A percentile compares a stretch with the other conserved stretches of the same genome.
Conservation (phyloP, 148 eudicot genomes). For the Cornus suecica region DNA sequence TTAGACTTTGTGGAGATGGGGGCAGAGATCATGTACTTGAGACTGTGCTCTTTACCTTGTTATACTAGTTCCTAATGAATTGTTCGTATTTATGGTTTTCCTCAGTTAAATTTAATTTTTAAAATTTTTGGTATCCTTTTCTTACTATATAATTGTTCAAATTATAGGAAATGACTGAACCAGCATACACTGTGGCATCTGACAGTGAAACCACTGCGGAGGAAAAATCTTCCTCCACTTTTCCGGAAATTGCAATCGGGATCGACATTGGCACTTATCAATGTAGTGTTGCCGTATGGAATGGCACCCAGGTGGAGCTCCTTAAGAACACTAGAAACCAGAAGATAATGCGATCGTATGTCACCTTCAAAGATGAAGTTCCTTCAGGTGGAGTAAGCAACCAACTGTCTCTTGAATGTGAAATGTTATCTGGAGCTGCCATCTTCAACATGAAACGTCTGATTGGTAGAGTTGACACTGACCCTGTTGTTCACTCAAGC, state of each 20-base stretch:
- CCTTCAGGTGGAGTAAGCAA: constrained; percentile 67
- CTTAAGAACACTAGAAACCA: constrained; percentile 66
- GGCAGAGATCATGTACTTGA: not conserved
- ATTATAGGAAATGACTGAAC: constrained; percentile 74
- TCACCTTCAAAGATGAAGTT: constrained; percentile 71
- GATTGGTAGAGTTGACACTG: constrained; percentile 79
- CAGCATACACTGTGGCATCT: constrained; percentile 75
- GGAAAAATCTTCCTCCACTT: constrained; percentile 49
- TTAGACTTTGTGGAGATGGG: not conserved
- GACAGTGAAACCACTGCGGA: constrained; percentile 78
- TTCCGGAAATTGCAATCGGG: constrained; percentile 72
- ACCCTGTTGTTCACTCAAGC: constrained; percentile 76
- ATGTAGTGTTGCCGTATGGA: constrained; percentile 82
- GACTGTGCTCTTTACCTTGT: not conserved
- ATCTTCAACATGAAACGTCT: constrained; percentile 80
- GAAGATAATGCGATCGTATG: constrained; percentile 66
- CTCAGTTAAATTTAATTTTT: not conserved
- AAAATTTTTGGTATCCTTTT: not conserved
- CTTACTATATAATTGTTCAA: not conserved
- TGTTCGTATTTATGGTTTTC: not conserved
- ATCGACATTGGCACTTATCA: constrained; percentile 90
- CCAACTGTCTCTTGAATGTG: constrained; percentile 58
- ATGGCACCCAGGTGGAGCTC: constrained; percentile 74
- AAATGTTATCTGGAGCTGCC: constrained; percentile 66
- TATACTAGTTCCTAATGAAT: not conserved